phyloP scores from a whole-genome alignment of 176 grass and related monocot genomes.

The Ananas comosus region DNA sequence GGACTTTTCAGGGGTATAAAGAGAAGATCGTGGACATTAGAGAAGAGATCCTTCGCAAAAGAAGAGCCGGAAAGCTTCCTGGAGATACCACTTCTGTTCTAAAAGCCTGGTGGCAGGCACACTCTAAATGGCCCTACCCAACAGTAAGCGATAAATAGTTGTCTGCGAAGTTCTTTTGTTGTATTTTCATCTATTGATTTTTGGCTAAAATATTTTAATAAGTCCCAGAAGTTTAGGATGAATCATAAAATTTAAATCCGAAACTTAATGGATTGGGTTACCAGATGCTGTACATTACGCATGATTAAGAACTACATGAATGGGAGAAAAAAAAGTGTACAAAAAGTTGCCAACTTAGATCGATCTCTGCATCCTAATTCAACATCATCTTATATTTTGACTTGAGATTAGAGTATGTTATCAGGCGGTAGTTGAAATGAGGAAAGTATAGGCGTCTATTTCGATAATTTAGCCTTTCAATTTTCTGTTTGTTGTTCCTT shows the following conservation, averaged over 20 bases:
- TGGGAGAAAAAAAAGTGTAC: too few species aligned
- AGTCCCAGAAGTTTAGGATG: neutral
- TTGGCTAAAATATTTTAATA: neutral
- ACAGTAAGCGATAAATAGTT: conserved; percentile 3
- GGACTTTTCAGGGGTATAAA: conserved; percentile 14
- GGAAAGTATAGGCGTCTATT: too few species aligned
- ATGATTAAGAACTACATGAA: too few species aligned
- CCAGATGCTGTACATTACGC: too few species aligned
- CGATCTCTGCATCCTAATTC: too few species aligned
- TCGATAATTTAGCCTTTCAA: neutral
- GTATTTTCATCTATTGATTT: neutral
- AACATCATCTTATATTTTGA: too few species aligned
- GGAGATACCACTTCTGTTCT: conserved; percentile 12
- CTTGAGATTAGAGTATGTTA: too few species aligned
- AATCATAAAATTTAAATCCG: too few species aligned
- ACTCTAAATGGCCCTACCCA: conserved; percentile 27
- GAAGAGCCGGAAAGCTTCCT: conserved; percentile 23
- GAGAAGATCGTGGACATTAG: conserved; percentile 25
- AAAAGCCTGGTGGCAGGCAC: conserved; percentile 25
- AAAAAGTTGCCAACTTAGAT: too few species aligned
- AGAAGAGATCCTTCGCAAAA: conserved; percentile 22
- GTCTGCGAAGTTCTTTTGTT: neutral
- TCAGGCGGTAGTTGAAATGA: too few species aligned
- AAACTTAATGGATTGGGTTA: too few species aligned
- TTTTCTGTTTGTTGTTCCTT: neutral